Evolutionary conservation across 2,329 filamentous ascomycete genomes (phyloP).

Genomic region (Tolypocladium ophioglossoides): DNA sequence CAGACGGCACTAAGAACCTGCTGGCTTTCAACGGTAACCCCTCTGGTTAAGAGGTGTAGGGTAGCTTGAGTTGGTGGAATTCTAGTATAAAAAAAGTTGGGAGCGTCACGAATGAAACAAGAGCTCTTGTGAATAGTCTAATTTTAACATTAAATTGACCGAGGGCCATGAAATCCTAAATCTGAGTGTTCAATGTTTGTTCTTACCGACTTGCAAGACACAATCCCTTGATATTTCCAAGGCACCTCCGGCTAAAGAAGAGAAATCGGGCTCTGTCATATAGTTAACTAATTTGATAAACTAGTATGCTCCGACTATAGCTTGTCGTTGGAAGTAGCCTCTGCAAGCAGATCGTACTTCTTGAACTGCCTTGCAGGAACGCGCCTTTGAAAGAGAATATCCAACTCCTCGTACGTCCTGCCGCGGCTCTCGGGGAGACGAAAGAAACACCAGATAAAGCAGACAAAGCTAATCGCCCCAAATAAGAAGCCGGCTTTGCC

Average conservation of each 20-base stretch:
- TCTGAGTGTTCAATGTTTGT: too few species aligned
- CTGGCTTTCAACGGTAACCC: constrained; percentile 34
- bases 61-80: too few species aligned
- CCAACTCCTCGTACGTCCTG: constrained; percentile 19
- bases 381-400: constrained; percentile 15
- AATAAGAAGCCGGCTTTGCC: constrained; percentile 22
- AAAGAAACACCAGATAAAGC: constrained; percentile 15
- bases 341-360: constrained; percentile 8
- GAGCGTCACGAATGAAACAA: too few species aligned
- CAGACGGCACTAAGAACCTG: constrained; percentile 25
- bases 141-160: too few species aligned
- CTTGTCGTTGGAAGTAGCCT: neutral
- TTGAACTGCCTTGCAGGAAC: constrained; percentile 8
- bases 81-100: too few species aligned
- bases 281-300: too few species aligned
- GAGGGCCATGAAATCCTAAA: too few species aligned
- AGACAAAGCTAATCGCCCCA: constrained; percentile 12
- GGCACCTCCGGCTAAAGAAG: too few species aligned
- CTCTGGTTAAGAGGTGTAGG: constrained; percentile 1
- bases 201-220: too few species aligned
- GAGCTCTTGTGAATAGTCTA: too few species aligned
- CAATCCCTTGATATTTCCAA: too few species aligned
- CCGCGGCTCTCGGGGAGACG: constrained; percentile 17
- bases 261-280: too few species aligned
- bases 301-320: neutral